A percentile compares a stretch with the other conserved stretches of the same genome.
Conservation (phyloP, 345 rosid genomes). For the Lepidium didymum region DNA sequence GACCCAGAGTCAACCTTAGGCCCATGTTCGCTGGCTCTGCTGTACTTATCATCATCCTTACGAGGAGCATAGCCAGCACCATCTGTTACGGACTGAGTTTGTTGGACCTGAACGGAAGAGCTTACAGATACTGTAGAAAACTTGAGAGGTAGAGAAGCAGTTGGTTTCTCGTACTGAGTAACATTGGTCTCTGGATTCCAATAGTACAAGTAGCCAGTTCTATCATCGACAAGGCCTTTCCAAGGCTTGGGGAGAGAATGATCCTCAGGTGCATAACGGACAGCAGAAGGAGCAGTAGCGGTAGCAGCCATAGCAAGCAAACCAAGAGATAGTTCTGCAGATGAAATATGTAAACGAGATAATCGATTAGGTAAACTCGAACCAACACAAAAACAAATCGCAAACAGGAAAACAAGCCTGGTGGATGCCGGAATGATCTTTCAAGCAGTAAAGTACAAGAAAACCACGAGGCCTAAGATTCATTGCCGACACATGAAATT, state of each 20-base stretch:
- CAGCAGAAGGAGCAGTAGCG: conserved; percentile 42
- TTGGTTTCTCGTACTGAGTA: conserved; percentile 87
- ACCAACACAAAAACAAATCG: background rate
- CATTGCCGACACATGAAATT: background rate
- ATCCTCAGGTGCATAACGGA: conserved; percentile 83
- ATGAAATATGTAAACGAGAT: background rate
- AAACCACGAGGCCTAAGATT: background rate
- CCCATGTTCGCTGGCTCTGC: conserved; percentile 27
- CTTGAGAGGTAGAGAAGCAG: conserved; percentile 25
- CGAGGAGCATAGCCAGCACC: conserved; percentile 32
- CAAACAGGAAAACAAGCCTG: too few species aligned
- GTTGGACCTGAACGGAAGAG: conserved; percentile 65
- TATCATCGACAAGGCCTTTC: conserved; percentile 91
- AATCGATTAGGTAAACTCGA: background rate
- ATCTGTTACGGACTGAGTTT: conserved; percentile 31
- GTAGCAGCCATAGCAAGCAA: conserved; percentile 55
- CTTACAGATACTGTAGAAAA: conserved; percentile 37
- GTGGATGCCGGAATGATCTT: too few species aligned
- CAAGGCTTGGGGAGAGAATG: conserved; percentile 95
- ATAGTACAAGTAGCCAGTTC: conserved; percentile 82
- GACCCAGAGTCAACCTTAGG: conserved; percentile 36
- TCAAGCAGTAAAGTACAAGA: too few species aligned
- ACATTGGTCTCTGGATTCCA: conserved; percentile 98
- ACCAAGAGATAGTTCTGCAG: background rate
- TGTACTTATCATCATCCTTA: conserved; percentile 46